Conservation (phyloP, 2,329 filamentous ascomycete species). For the Aspergillus unguis region DNA sequence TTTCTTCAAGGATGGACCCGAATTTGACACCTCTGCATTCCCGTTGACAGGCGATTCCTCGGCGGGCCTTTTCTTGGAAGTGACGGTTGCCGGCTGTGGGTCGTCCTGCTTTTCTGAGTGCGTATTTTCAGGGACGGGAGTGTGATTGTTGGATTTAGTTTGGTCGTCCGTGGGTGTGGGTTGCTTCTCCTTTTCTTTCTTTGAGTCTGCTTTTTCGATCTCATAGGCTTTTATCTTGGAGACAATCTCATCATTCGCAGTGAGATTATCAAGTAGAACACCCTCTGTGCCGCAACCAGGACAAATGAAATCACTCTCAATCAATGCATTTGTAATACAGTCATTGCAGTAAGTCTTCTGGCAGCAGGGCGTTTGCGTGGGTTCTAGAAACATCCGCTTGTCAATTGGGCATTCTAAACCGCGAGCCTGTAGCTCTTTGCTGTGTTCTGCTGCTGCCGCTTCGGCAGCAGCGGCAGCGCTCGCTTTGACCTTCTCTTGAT, state of each 20-base stretch:
- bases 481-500: conserved; percentile 88
- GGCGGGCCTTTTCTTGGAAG: conserved; percentile 75
- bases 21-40: conserved; percentile 46
- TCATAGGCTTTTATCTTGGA: conserved; percentile 75
- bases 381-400: conserved; percentile 96
- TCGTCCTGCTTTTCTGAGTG: conserved; percentile 17
- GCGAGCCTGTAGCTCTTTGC: conserved; percentile 82
- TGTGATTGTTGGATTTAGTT: conserved; percentile 17
- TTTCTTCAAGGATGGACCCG: conserved; percentile 39
- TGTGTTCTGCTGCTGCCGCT: conserved; percentile 70
- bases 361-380: conserved; percentile 99
- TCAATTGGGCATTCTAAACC: conserved; percentile 93
- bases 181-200: conserved; percentile 43
- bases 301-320: conserved; percentile 96
- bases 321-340: conserved; percentile 98
- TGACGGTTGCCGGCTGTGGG: conserved; percentile 32
- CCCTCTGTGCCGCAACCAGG: conserved; percentile 87
- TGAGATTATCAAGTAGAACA: conserved; percentile 88
- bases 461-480: conserved; percentile 78
- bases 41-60: conserved; percentile 61
- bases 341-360: conserved; percentile 98
- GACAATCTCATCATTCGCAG: conserved; percentile 73
- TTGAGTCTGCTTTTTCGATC: conserved; percentile 49
- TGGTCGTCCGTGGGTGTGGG: conserved; percentile 25
- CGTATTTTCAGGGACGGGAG: conserved; percentile 14